Base-by-base conservation (phyloP, 2,329 filamentous ascomycete genomes). In the Claviceps fusiformis region DNA sequence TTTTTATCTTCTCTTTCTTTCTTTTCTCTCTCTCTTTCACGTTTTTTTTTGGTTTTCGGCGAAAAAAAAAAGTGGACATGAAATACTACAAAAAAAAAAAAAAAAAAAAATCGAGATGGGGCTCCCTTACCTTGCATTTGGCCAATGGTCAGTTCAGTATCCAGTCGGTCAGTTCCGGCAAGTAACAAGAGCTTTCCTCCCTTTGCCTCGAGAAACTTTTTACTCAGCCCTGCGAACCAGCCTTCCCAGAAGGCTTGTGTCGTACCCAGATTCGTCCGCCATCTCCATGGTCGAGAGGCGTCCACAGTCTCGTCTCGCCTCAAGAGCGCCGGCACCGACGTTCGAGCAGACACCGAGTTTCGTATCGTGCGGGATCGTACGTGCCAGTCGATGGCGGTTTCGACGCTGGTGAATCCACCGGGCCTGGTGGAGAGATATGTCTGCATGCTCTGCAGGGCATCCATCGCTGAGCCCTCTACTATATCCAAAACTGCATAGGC, bases 391-490 rank as follows among this genome's bases (percentile, higher is more conserved):
- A 98, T 89, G 7, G 86, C 92, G 4, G 86, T 81, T 59, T 86
- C 78, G 19, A 95, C 62, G 13, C 82, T 86, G n/a, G 82, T 75
- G 64, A 98, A 98, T 2, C 83, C 81, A 9, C 76, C 74, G 0
- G 93, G 93, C 27, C 93, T 80, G 5, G 85, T 90, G 1, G 87
- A 84, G 24, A 98, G 78, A 68, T 96, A 96, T 3, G 85, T 86
- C 61, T 93, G 86, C 93, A 98, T 98, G 69, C 87, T 91, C 68
- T 90, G 84, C 54, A 98, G 76, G 3, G 93, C 92, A 67, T 97
- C 93, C 70, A 98, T 92, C 39, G 93, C 93, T 0, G 89, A 95
- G 11, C 93, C 88, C 70, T 98, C 93, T 33, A 98, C 93, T 5
- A 98, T 89, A 70, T 98, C 93, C 17, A 98, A 75, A 8, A 97